Percentiles rank a stretch among this genome's conserved stretches.
Conservation (phyloP, 345 rosid species). For the Pistacia integerrima region DNA sequence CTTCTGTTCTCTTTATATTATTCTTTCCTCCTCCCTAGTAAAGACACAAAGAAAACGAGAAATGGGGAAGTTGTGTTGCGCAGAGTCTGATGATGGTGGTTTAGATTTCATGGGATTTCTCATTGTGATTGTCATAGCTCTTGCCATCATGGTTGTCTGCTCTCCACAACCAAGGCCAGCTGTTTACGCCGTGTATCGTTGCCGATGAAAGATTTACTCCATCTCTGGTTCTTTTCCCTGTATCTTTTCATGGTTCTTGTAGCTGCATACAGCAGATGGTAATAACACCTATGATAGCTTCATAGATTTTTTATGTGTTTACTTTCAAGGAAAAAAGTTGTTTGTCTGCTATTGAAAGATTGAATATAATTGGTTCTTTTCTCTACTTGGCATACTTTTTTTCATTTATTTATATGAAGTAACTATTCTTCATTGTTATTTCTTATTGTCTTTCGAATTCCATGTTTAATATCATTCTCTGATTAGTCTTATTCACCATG, state of each 20-base stretch:
- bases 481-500: not conserved
- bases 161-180: constrained; percentile 29
- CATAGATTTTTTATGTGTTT: not conserved
- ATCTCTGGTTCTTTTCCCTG: not conserved
- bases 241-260: not conserved
- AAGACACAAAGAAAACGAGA: constrained; percentile 13
- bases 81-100: constrained; percentile 32
- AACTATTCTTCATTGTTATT: not conserved
- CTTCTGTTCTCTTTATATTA: not conserved
- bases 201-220: constrained; percentile 14
- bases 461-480: not conserved
- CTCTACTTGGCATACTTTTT: not conserved
- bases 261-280: not conserved
- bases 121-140: constrained; percentile 36
- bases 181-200: constrained; percentile 27
- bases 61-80: constrained; percentile 45
- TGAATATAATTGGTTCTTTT: not conserved
- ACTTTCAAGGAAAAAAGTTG: not conserved
- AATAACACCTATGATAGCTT: not conserved
- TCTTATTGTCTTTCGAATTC: not conserved
- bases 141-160: constrained; percentile 42
- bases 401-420: too few relatives aligned
- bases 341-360: not conserved
- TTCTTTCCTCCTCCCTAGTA: not conserved
- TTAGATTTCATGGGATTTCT: constrained; percentile 24